A percentile compares a stretch with the other conserved stretches of the same genome.
These are phyloP conservation scores for Candida silvicultrix DNA, from an alignment of 805 yeast genomes.

Conservation along the genomic window DNA sequence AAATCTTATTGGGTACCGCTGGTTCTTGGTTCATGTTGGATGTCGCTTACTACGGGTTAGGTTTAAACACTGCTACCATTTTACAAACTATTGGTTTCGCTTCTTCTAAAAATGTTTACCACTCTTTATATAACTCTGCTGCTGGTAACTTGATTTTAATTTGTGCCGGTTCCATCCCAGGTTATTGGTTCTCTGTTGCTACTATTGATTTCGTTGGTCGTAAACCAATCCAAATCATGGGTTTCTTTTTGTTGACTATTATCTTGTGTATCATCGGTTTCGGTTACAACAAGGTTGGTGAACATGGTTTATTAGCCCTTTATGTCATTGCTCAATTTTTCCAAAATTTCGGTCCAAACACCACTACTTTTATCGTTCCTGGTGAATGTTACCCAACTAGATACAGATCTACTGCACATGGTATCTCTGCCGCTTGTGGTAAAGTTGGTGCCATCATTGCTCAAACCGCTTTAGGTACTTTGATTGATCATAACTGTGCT, in stretches of 20 bases:
- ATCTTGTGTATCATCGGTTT: conserved; percentile 80
- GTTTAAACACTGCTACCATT: conserved; percentile 75
- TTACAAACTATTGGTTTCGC: conserved; percentile 83
- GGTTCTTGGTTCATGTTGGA: conserved; percentile 89
- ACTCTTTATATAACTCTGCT: conserved; percentile 65
- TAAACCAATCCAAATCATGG: conserved; percentile 73
- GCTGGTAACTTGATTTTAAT: conserved; percentile 90
- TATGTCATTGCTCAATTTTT: conserved; percentile 81
- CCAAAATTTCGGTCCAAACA: conserved; percentile 90
- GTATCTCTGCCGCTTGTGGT: conserved; percentile 90
- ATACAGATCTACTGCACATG: conserved; percentile 94
- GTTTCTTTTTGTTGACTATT: conserved; percentile 65
- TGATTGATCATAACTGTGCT: conserved; percentile 73
- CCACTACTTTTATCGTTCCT: conserved; percentile 85
- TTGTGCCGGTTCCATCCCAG: conserved; percentile 94
- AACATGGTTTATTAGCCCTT: conserved; percentile 64
- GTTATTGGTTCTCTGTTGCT: conserved; percentile 83
- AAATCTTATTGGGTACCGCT: conserved; percentile 82
- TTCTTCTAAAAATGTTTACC: conserved; percentile 61
- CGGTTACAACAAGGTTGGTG: conserved; percentile 66
- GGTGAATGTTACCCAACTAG: conserved; percentile 93
- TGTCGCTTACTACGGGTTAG: conserved; percentile 86
- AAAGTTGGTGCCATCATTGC: conserved; percentile 92
- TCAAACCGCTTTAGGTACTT: conserved; percentile 80
- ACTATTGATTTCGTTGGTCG: conserved; percentile 80